Conservation (phyloP, 192 early-diverging fungal species). For the Coemansia sp. region DNA sequence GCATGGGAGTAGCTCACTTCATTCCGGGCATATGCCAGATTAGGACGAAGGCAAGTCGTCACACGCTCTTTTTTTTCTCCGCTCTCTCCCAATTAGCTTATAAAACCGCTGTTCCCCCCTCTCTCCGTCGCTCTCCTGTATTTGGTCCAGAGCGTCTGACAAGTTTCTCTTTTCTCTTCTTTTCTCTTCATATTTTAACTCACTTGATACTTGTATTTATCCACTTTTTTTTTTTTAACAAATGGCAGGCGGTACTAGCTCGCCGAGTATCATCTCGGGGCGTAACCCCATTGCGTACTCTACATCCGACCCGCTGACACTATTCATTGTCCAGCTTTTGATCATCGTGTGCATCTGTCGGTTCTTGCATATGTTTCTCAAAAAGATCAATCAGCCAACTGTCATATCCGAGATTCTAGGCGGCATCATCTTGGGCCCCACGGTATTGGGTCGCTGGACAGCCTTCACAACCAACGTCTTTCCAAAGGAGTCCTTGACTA, state of each 20-base stretch:
- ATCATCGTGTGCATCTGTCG: conserved; percentile 78
- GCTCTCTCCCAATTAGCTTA: background rate
- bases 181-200: background rate
- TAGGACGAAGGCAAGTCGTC: background rate
- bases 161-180: conserved; percentile 3
- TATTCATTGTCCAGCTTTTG: conserved; percentile 76
- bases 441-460: conserved; percentile 77
- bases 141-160: conserved; percentile 4
- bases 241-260: conserved; percentile 35
- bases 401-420: conserved; percentile 94
- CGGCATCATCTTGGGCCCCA: conserved; percentile 88
- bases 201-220: conserved; percentile 7
- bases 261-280: conserved; percentile 64
- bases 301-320: conserved; percentile 61
- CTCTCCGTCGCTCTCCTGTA: background rate
- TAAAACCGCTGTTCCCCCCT: background rate
- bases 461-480: conserved; percentile 75
- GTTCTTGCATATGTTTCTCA: conserved; percentile 65
- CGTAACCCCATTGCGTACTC: conserved; percentile 64
- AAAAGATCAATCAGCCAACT: conserved; percentile 72
- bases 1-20: background rate
- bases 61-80: background rate
- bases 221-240: conserved; percentile 1
- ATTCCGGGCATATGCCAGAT: too few relatives aligned
- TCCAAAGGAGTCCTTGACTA: conserved; percentile 67